Evolutionary conservation across 2,329 filamentous ascomycete species (phyloP).

Genomic region (Hypoxylon sp.): DNA sequence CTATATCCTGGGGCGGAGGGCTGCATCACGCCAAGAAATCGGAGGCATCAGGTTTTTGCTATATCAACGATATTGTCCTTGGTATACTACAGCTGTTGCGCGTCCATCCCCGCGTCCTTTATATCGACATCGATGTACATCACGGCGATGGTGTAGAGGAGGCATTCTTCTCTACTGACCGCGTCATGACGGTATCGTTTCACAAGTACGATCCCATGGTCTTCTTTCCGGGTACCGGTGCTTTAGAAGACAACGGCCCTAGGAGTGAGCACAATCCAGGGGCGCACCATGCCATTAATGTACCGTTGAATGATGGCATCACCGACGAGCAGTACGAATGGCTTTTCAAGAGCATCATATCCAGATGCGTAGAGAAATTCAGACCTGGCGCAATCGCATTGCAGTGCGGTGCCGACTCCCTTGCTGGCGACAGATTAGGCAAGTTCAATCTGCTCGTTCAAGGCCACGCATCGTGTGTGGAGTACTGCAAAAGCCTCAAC

Average conservation of each 20-base stretch:
- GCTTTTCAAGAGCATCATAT: conserved; percentile 87
- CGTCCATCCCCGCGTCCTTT: conserved; percentile 91
- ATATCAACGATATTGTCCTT: conserved; percentile 98
- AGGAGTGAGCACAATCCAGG: conserved; percentile 87
- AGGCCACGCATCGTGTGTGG: conserved; percentile 92
- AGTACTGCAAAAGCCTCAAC: conserved; percentile 84
- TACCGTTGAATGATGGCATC: conserved; percentile 91
- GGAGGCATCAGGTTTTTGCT: conserved; percentile 96
- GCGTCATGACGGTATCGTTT: conserved; percentile 94
- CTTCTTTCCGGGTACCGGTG: conserved; percentile 95
- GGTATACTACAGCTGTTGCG: conserved; percentile 87
- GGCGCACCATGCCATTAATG: conserved; percentile 90
- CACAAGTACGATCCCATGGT: conserved; percentile 90
- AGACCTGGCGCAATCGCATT: conserved; percentile 92
- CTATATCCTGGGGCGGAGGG: conserved; percentile 97
- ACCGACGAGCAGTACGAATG: conserved; percentile 89
- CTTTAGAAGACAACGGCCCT: conserved; percentile 86
- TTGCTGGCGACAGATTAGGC: conserved; percentile 92
- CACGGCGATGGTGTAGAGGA: conserved; percentile 95
- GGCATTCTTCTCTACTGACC: conserved; percentile 92
- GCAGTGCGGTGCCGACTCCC: conserved; percentile 94
- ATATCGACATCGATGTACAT: conserved; percentile 96
- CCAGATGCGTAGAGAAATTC: conserved; percentile 84
- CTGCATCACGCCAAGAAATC: conserved; percentile 96
- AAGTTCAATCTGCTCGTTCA: conserved; percentile 97